A percentile compares a stretch with the other conserved stretches of the same genome.
Evolutionary conservation across 1,284 basidiomycete species (phyloP).

Genomic region (Crepidotus sp.): DNA sequence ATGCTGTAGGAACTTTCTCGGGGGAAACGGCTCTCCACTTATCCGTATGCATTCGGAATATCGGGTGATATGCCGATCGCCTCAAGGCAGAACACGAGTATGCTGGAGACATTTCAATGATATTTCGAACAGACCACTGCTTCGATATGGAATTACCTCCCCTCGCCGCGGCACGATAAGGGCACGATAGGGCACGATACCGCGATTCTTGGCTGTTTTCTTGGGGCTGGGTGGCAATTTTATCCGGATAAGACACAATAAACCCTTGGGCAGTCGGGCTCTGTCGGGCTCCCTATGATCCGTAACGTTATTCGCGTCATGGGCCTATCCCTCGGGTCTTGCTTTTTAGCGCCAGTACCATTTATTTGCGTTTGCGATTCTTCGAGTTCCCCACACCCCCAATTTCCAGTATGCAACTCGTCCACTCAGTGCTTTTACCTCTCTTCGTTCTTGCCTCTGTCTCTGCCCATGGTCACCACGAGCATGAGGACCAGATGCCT

Average conservation of each 20-base stretch:
- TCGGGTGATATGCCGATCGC: conserved; percentile 22
- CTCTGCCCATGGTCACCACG: conserved; percentile 32
- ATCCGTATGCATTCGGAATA: conserved; percentile 6
- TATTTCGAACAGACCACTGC: not conserved
- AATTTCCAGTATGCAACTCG: conserved; percentile 24
- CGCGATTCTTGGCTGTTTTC: conserved; percentile 5
- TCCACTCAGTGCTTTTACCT: conserved; percentile 17
- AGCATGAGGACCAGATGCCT: conserved; percentile 48
- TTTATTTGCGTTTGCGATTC: conserved; percentile 4
- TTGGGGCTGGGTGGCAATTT: not conserved
- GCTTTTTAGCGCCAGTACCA: conserved; percentile 2
- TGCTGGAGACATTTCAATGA: conserved; percentile 8
- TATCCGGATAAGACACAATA: not conserved
- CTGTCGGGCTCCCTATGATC: conserved; percentile 5
- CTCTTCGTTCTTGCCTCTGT: conserved; percentile 20
- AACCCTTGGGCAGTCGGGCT: conserved; percentile 2
- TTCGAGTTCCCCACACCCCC: not conserved
- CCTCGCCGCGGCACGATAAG: too few relatives aligned
- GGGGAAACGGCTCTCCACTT: conserved; percentile 4
- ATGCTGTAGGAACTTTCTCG: conserved; percentile 3
- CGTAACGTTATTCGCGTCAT: conserved; percentile 15
- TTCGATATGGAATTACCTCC: conserved; percentile 8
- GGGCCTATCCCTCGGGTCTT: not conserved
- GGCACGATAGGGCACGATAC: too few relatives aligned
- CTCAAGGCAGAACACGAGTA: conserved; percentile 35